Percentiles rank a stretch among this genome's conserved stretches.
phyloP scores from a whole-genome alignment of 371 early-diverging fungal species.

The Mucor saturninus region DNA sequence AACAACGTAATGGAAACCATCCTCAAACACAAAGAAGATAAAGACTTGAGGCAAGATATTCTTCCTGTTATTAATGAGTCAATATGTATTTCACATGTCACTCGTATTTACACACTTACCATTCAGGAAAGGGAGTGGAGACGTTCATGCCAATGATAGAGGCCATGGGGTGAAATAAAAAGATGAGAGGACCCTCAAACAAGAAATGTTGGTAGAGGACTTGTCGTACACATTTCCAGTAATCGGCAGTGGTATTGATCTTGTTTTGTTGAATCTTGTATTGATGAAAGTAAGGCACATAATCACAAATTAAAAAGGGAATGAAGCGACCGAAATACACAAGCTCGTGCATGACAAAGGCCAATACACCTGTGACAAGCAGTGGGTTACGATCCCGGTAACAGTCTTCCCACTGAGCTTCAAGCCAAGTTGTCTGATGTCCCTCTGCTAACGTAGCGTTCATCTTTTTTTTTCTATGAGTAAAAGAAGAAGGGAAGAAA shows the following conservation, averaged over 20 bases:
- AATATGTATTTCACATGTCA: not conserved
- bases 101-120: constrained; percentile 51
- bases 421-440: constrained; percentile 19
- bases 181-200: constrained; percentile 85
- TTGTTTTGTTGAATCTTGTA: constrained; percentile 89
- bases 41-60: constrained; percentile 55
- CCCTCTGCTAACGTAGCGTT: constrained; percentile 7
- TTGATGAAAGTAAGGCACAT: constrained; percentile 72
- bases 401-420: constrained; percentile 58
- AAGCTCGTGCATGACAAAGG: constrained; percentile 76
- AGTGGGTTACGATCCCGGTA: constrained; percentile 75
- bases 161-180: constrained; percentile 85
- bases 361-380: constrained; percentile 66
- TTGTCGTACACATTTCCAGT: constrained; percentile 76
- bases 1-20: constrained; percentile 79
- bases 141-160: constrained; percentile 83
- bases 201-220: constrained; percentile 78
- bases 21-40: constrained; percentile 84
- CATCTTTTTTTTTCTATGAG: constrained; percentile 1
- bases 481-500: constrained; percentile 2
- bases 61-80: constrained; percentile 24
- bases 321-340: constrained; percentile 82
- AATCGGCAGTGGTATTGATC: constrained; percentile 62
- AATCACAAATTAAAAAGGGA: constrained; percentile 75
- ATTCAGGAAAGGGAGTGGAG: constrained; percentile 81